These are phyloP conservation scores for Corrigiola litoralis DNA, from an alignment of 179 eudicot species.

Conservation along the genomic window DNA sequence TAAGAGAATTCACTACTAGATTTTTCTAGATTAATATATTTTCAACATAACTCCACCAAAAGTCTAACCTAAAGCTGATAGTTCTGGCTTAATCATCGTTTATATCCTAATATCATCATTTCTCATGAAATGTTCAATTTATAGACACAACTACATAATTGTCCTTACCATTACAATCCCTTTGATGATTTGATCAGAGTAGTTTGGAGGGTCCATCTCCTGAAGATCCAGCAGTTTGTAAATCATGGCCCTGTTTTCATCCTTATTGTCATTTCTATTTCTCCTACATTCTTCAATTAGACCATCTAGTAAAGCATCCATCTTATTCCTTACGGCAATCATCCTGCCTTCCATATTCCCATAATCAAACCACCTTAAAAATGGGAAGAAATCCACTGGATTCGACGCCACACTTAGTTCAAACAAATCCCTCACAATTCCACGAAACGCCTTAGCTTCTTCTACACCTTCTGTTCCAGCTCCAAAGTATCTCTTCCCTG, in stretches of 20 bases:
- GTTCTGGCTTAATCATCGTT: no score
- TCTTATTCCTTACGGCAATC: slow-evolving; percentile 9
- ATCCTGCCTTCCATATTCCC: slow-evolving; percentile 13
- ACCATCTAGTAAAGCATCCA: slow-evolving; percentile 29
- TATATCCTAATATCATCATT: background rate
- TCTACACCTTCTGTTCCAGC: background rate
- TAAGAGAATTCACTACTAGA: no score
- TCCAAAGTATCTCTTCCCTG: slow-evolving; percentile 24
- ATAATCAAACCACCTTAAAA: slow-evolving; percentile 22
- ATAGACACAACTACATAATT: background rate
- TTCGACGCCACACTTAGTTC: slow-evolving; percentile 14
- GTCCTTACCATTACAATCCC: slow-evolving; percentile 34
- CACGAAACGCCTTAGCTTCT: slow-evolving; percentile 16
- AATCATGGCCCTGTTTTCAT: slow-evolving; percentile 21
- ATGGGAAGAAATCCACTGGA: slow-evolving; percentile 25
- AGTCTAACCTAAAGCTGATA: no score
- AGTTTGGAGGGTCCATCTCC: slow-evolving; percentile 27
- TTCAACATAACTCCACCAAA: no score
- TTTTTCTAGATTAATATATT: no score
- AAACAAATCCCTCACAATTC: slow-evolving; percentile 8
- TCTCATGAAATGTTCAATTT: no score
- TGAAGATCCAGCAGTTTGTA: slow-evolving; percentile 28
- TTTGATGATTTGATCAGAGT: slow-evolving; percentile 27
- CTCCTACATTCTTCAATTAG: slow-evolving; percentile 25
- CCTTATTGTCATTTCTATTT: background rate